Base-by-base conservation (phyloP, 208 protist species). In the Leishmania arabica region DNA sequence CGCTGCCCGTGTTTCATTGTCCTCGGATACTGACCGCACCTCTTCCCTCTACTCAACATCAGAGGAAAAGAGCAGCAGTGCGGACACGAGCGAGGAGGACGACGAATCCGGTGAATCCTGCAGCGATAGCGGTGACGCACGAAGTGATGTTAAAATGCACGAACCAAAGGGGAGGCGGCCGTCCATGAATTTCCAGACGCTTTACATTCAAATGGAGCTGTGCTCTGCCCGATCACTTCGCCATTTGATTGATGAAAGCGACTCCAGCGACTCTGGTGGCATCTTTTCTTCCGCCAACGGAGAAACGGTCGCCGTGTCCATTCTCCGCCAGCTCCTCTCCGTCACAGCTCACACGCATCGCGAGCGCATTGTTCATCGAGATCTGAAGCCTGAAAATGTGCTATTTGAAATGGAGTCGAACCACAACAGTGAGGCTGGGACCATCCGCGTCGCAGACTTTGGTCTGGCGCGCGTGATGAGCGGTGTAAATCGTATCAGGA, bases 161-260 rank as follows among this genome's bases (percentile, higher is more conserved):
- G 34, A 54, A 7, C 15, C 15, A 49, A 34, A 47, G 49, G 47
- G 6, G 24, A 58, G 15, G 31, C 72, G 19, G 31, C 13, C 81
- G 2, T 45, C 13, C n/a, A 34, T 62, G 21, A 64, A 80, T 17
- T 80, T 73, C 81, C 88, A 93, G 77, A 97, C 94, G 47, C 86
- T 97, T 34, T 97, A 96, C 82, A 95, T 97, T 81, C 92, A 96
- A 73, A 97, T 97, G 94, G 92, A 97, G 82, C 84, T 97, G 68
- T 97, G 94, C 80, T 91, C 90, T 31, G 87, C 92, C 24, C 82
- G 87, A 42, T 94, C 92, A 15, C 85, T 97, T 34, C 86, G 92
- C 34, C 86, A 95, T 76, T 75, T 97, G 45, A 94, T 97, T 84
- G 93, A 97, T 17, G 79, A 89, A 77, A 83, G 91, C 51, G 88